A percentile compares a stretch with the other conserved stretches of the same genome.
phyloP scores from a whole-genome alignment of 371 early-diverging fungal genomes.

The Coemansia sp. region DNA sequence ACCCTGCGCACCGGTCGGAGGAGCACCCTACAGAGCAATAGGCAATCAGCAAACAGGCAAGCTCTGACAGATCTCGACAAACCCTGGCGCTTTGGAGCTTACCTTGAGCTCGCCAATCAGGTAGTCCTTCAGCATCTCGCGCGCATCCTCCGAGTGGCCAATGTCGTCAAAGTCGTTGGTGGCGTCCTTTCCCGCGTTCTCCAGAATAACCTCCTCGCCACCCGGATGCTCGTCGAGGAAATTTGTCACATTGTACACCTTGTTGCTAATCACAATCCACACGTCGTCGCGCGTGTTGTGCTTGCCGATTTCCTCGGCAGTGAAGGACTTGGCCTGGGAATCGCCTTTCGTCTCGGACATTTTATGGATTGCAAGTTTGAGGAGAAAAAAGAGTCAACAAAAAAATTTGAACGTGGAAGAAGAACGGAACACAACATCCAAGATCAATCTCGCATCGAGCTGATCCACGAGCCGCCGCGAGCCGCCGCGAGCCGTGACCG shows the following conservation, averaged over 20 bases:
- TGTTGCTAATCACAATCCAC: constrained; percentile 93
- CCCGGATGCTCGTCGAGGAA: constrained; percentile 77
- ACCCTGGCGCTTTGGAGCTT: not conserved
- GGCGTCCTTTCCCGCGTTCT: constrained; percentile 78
- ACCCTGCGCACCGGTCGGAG: constrained; percentile 17
- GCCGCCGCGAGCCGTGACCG: too few relatives aligned
- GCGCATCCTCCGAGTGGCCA: constrained; percentile 93
- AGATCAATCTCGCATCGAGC: too few relatives aligned
- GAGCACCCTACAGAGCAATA: constrained; percentile 25
- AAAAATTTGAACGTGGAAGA: not conserved
- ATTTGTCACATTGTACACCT: constrained; percentile 90
- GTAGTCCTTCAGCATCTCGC: constrained; percentile 69
- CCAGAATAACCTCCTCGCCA: constrained; percentile 64
- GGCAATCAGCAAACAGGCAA: not conserved
- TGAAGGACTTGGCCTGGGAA: constrained; percentile 15
- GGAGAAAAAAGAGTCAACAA: not conserved
- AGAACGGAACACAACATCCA: not conserved
- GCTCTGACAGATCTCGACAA: too few relatives aligned
- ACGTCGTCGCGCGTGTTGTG: constrained; percentile 89
- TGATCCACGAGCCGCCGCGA: too few relatives aligned
- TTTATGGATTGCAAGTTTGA: not conserved
- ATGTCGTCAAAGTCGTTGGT: constrained; percentile 95
- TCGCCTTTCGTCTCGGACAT: constrained; percentile 13
- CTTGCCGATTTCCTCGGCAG: constrained; percentile 75
- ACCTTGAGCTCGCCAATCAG: constrained; percentile 72